Base-by-base conservation (phyloP, 1,139 yeast species). In the Scheffersomyces cryptocercus region DNA sequence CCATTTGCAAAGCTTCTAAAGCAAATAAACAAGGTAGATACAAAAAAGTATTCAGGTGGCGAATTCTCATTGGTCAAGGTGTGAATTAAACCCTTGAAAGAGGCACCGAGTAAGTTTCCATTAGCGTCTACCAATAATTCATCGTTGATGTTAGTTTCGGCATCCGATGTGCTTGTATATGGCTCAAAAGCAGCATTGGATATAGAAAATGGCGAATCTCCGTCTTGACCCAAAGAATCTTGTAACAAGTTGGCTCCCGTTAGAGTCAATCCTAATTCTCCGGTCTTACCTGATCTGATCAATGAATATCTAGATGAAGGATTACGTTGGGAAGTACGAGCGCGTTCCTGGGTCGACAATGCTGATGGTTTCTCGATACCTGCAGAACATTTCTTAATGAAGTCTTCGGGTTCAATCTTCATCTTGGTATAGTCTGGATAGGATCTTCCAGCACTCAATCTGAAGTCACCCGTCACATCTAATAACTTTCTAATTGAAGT, bases 11-110 rank as follows among this genome's bases (percentile, higher is more conserved):
- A 91, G 43, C 82, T 77, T 54, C 95, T 75, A 67, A 88, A 91
- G 36, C 93, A 85, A 42, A 89, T 73, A 67, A 90, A 84, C 60
- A 91, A 89, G 0, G 95, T 82, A 0, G 95, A 81, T 4, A 82
- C 75, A 51, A 86, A 82, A 54, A 84, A 81, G 44, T 82, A 82
- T 49, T 84, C 89, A 5, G 84, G 84, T 3, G 90, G 86, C 3
- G 82, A 73, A 26, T 65, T 65, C 58, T 88, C 96, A 60, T 87
- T 85, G 0, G 96, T 88, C 42, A 89, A 65, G 20, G 88, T 71
- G 54, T 75, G 79, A 3, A 90, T 81, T 45, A 89, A 70, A 0
- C 91, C 91, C 53, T 83, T 82, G 54, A 89, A 81, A 0, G 96
- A 84, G 1, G 91, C 91, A 4, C 96, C 96, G 37, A 86, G 65